Conservation (phyloP, 2,329 filamentous ascomycete genomes). For the Setomelanomma holmii region DNA sequence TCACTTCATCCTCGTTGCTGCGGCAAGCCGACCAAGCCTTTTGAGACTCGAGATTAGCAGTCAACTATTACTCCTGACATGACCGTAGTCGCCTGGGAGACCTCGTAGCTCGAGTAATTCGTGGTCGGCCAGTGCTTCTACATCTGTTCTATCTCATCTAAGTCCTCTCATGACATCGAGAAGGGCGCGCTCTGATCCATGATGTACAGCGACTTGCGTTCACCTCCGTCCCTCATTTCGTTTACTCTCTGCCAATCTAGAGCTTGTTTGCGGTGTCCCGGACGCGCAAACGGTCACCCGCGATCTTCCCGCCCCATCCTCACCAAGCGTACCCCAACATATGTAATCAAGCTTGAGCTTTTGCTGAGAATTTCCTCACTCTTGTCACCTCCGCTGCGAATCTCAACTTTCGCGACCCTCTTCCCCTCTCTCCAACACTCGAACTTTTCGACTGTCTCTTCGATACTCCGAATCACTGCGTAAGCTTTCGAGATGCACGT, state of each 20-base stretch:
- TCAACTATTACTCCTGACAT: too few relatives aligned
- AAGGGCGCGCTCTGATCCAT: too few relatives aligned
- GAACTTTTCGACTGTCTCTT: neutral
- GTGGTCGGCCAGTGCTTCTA: too few relatives aligned
- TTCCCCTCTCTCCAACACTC: neutral
- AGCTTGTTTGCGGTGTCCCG: neutral
- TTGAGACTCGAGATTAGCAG: too few relatives aligned
- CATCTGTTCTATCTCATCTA: too few relatives aligned
- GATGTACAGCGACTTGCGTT: neutral
- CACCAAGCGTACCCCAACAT: neutral
- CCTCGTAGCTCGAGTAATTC: too few relatives aligned
- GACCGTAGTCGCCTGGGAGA: too few relatives aligned
- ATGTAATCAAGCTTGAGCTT: neutral
- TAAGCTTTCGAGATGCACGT: conserved; percentile 10
- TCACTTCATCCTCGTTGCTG: too few relatives aligned
- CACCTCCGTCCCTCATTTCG: neutral
- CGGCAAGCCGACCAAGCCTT: too few relatives aligned
- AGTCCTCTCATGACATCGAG: too few relatives aligned
- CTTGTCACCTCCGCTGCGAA: neutral
- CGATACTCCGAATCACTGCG: neutral
- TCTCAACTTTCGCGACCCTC: neutral
- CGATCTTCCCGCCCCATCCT: neutral
- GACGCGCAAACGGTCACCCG: neutral
- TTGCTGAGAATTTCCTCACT: too few relatives aligned
- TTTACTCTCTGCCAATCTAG: neutral